Evolutionary conservation across 305 asterid genomes (phyloP).

Genomic region (Fraxinus albicans): DNA sequence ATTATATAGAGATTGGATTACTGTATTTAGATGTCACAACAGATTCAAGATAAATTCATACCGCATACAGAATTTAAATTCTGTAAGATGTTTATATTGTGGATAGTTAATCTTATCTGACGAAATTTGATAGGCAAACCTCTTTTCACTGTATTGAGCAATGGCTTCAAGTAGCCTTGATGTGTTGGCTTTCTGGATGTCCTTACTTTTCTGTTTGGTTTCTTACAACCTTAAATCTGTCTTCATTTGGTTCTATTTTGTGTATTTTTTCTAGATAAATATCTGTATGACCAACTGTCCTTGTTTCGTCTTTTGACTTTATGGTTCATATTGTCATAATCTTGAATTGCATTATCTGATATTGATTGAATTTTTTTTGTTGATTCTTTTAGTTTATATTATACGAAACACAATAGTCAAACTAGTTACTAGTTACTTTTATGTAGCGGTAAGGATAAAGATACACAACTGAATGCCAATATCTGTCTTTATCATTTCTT

Average conservation of each 20-base stretch:
- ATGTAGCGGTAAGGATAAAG: background rate
- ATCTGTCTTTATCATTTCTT: background rate
- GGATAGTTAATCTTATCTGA: background rate
- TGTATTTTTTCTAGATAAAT: background rate
- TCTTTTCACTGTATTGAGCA: background rate
- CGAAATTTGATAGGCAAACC: background rate
- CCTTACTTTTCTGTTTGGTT: slow-evolving; percentile 3
- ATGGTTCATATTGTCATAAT: background rate
- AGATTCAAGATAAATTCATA: background rate
- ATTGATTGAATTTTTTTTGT: background rate
- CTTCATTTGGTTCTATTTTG: background rate
- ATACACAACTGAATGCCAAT: background rate
- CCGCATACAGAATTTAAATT: background rate
- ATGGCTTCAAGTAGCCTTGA: background rate
- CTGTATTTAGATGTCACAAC: background rate
- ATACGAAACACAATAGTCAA: background rate
- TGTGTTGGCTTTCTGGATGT: background rate
- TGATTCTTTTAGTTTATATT: background rate
- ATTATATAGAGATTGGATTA: background rate
- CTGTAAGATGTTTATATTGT: background rate
- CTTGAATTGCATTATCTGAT: background rate
- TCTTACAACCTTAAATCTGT: background rate
- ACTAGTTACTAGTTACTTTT: background rate
- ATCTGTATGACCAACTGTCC: background rate
- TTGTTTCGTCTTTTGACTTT: background rate